Evolutionary conservation across 257 asterid species (phyloP).

Genomic region (Solanum pinnatisectum): DNA sequence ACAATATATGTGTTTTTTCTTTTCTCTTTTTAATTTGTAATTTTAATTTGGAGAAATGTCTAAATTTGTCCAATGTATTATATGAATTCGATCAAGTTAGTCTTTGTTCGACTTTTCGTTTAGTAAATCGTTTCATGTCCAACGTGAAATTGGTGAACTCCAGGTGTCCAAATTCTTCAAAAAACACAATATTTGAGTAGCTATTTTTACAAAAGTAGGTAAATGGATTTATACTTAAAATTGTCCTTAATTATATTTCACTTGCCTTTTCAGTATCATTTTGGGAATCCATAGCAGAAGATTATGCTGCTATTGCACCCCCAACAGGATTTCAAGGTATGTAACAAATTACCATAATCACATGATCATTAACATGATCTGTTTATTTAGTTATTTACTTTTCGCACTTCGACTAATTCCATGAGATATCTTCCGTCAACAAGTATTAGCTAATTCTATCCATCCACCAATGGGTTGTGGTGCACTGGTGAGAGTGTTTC

Average conservation of each 20-base stretch:
- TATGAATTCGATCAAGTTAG: not conserved
- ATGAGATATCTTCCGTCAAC: not conserved
- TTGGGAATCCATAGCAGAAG: constrained; percentile 72
- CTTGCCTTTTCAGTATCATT: constrained; percentile 36
- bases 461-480: not conserved
- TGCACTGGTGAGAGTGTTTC: not conserved
- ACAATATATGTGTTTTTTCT: not conserved
- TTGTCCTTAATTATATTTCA: too few relatives aligned
- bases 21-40: not conserved
- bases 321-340: constrained; percentile 90
- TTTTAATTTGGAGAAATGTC: too few relatives aligned
- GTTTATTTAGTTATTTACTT: not conserved
- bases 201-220: not conserved
- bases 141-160: not conserved
- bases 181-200: too few relatives aligned
- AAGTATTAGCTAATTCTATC: not conserved
- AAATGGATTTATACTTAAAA: too few relatives aligned
- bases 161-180: not conserved
- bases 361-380: too few relatives aligned
- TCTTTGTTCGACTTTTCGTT: not conserved
- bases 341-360: not conserved
- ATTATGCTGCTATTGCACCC: constrained; percentile 67
- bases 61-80: not conserved
- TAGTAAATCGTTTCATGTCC: not conserved
- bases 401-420: not conserved